phyloP scores from a whole-genome alignment of 2,329 filamentous ascomycete species.

The Epichloe bromicola region DNA sequence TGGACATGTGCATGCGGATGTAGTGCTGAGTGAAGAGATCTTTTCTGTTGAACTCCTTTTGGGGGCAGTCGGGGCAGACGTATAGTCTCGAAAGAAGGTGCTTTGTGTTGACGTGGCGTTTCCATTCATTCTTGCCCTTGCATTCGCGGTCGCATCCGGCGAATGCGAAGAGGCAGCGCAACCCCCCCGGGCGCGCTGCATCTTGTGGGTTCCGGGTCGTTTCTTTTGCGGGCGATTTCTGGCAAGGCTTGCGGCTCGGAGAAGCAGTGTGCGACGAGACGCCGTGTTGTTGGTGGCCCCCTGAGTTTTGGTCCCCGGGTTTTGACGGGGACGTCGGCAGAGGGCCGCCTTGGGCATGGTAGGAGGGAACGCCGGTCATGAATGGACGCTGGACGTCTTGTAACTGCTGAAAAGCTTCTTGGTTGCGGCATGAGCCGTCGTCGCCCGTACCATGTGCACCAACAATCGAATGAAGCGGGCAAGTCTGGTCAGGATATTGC shows the following conservation, averaged over 20 bases:
- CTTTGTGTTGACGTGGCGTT: conserved; percentile 70
- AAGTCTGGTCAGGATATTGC: no score
- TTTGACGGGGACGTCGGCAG: no score
- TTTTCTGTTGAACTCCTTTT: conserved; percentile 65
- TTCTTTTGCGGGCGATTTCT: neutral
- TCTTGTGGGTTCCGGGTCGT: neutral
- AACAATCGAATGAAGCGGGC: no score
- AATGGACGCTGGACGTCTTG: no score
- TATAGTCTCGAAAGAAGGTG: conserved; percentile 66
- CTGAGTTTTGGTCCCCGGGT: no score
- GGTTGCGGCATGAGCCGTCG: no score
- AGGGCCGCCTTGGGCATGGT: no score
- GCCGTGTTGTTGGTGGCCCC: no score
- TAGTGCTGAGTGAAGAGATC: conserved; percentile 85
- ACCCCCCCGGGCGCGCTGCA: conserved; percentile 19
- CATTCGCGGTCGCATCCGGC: conserved; percentile 67
- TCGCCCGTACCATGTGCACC: no score
- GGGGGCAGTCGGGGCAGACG: conserved; percentile 56
- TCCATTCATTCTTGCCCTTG: conserved; percentile 86
- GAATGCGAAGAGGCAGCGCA: conserved; percentile 64
- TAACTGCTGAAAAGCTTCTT: no score
- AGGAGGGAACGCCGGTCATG: no score
- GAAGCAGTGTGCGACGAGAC: no score
- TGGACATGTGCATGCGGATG: conserved; percentile 61
- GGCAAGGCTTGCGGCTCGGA: neutral